Evolutionary conservation across 768 basidiomycete genomes (phyloP), one percentile per base, ranked within the genome.

Genomic region (Termitomyces sp.): DNA sequence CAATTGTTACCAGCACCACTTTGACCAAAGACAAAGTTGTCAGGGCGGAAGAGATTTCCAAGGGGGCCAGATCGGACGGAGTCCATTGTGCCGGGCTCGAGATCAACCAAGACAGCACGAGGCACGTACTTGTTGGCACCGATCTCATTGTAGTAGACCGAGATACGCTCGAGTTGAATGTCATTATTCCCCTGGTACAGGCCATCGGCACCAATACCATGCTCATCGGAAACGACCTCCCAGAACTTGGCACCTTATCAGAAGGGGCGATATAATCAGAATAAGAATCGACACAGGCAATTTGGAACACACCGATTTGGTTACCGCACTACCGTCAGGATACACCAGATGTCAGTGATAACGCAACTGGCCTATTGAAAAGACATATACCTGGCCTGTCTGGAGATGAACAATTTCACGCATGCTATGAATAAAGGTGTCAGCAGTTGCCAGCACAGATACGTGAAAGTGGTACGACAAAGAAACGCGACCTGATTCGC

Each of bases 331-430:
- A 68, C 67, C 55, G 62, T 62, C 54, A 67, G 65, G 60, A 62
- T 69, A 67, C 63, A 62, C 57, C 64, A 65, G 52, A 62, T 61
- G 57, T 71, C 66, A 65, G 72, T 66, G 54, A 35, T 22, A 57
- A 38, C 54, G 32, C 10, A 55, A 50, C 14, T n/a, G 28, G 36
- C 40, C 16, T 33, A 26, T 26, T 35, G 36, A 55, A 60, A 46
- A 49, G 35, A 51, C 52, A 71, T 79, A 66, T 68, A 93, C 93
- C 86, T 97, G 96, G 79, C 96, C 96, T 63, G 96, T 98, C 76
- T 98, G 96, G 70, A 98, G 87, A 79, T 98, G 96, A 73, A 98
- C 95, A 77, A 98, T 98, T 87, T 98, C 95, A 82, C 95, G 92
- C 92, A 93, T 94, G 82, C 91, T 93, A 66, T 45, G 70, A 66